Evolutionary conservation across 208 protist species (phyloP).

Genomic region (Trichomonas gallinae): DNA sequence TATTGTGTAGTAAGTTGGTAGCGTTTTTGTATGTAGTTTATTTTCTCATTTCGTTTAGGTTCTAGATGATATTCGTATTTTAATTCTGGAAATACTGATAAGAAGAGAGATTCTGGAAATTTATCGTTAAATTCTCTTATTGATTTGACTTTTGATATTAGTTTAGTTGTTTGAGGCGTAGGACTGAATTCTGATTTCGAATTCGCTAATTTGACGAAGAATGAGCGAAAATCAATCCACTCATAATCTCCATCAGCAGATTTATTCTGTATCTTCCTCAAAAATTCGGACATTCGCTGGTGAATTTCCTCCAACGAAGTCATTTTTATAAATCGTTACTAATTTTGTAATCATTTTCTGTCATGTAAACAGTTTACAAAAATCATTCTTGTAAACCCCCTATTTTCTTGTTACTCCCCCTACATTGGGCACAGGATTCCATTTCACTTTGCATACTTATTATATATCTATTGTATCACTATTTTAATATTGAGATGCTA

Average conservation of each 20-base stretch:
- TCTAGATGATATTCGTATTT: not conserved
- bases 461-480: no score
- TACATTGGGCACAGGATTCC: no score
- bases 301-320: not conserved
- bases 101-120: not conserved
- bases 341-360: no score
- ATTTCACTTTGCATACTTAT: no score
- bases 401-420: no score
- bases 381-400: no score
- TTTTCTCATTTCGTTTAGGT: not conserved
- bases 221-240: not conserved
- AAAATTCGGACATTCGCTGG: not conserved
- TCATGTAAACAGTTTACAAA: no score
- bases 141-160: not conserved
- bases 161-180: not conserved
- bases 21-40: not conserved
- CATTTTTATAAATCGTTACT: not conserved
- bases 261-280: not conserved
- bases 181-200: not conserved
- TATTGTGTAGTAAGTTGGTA: not conserved
- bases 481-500: no score
- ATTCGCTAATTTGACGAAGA: not conserved
- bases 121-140: not conserved
- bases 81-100: not conserved
- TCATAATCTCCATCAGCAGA: not conserved